Base-by-base conservation (phyloP, 306 rosid species). In the Sicyos edulis region DNA sequence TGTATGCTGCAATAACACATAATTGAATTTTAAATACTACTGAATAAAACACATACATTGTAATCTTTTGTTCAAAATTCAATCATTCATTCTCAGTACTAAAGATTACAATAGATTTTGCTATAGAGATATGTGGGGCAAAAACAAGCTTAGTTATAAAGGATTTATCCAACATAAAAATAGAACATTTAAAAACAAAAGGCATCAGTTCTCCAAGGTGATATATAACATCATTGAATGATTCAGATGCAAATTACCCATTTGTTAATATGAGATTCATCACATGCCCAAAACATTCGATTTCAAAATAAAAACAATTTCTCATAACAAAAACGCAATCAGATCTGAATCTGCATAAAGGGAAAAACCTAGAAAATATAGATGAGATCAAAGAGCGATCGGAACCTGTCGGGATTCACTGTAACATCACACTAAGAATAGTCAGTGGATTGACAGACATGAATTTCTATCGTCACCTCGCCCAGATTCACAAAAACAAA, bases 381-480 rank as follows among this genome's bases (percentile, higher is more conserved):
- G 29, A 26, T 26, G 29, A 21, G 2, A 47, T 50, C 4, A 6
- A 17, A 22, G 0, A 22, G 88, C 89, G 90, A 90, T 90, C 96
- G 77, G 96, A 92, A 83, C 98, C 95, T 92, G 96, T 92, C 98
- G 96, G 82, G 91, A 90, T 92, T 85, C 96, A 89, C 26, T 12
- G 55, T 53, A 78, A 81, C 97, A 84, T 85, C 96, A 89, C 75
- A 71, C 76, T 66, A 2, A 20, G 22, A 32, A 1, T 26, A 64
- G 61, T 91, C 97, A 88, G 96, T 74, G 91, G 86, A 86, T 91
- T 87, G 88, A 91, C 88, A 91, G 88, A 88, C 86, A 78, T 87
- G 91, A 89, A 83, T 83, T 86, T 21, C 42, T 83, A 76, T 84
- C 96, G 64, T 87, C 97, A 86, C 78, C 49, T 91, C 88, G 87